phyloP scores from a whole-genome alignment of 2,329 filamentous ascomycete genomes.

The Chaetomium sp. region DNA sequence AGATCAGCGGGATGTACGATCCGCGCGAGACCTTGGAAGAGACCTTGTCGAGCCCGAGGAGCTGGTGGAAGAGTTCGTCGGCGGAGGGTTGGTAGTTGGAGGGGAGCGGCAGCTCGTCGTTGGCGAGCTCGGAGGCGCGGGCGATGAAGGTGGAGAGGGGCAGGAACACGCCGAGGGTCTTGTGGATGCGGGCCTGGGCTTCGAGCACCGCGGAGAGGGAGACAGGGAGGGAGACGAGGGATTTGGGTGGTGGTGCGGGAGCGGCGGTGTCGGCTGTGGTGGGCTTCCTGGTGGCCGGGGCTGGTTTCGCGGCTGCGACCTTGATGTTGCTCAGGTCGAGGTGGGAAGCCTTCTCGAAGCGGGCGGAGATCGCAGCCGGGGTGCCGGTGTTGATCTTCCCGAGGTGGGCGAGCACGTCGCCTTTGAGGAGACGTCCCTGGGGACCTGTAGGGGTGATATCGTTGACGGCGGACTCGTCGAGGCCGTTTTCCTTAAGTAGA shows the following conservation, averaged over 20 bases:
- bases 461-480: slow-evolving; percentile 67
- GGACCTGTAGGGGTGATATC: slow-evolving; percentile 86
- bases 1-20: slow-evolving; percentile 66
- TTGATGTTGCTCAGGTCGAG: slow-evolving; percentile 96
- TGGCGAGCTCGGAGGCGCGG: slow-evolving; percentile 78
- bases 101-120: slow-evolving; percentile 71
- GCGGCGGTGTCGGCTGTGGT: slow-evolving; percentile 34
- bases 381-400: slow-evolving; percentile 69
- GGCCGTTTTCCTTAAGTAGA: slow-evolving; percentile 70
- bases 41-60: slow-evolving; percentile 61
- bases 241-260: slow-evolving; percentile 38
- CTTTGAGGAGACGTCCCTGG: slow-evolving; percentile 83
- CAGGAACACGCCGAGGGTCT: slow-evolving; percentile 70
- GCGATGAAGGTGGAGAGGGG: slow-evolving; percentile 82
- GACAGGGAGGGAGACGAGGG: slow-evolving; percentile 65
- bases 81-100: slow-evolving; percentile 59
- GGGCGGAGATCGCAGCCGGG: slow-evolving; percentile 62
- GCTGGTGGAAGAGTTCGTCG: slow-evolving; percentile 81
- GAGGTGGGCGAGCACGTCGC: slow-evolving; percentile 86
- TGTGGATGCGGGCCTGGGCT: slow-evolving; percentile 72
- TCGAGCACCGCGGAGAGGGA: slow-evolving; percentile 73
- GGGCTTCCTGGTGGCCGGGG: slow-evolving; percentile 30
- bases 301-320: slow-evolving; percentile 46
- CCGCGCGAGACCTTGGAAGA: slow-evolving; percentile 47
- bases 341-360: slow-evolving; percentile 69